These are phyloP conservation scores for Liriodendron chinense DNA, from an alignment of 164 flowering plant species.

Conservation along the genomic window DNA sequence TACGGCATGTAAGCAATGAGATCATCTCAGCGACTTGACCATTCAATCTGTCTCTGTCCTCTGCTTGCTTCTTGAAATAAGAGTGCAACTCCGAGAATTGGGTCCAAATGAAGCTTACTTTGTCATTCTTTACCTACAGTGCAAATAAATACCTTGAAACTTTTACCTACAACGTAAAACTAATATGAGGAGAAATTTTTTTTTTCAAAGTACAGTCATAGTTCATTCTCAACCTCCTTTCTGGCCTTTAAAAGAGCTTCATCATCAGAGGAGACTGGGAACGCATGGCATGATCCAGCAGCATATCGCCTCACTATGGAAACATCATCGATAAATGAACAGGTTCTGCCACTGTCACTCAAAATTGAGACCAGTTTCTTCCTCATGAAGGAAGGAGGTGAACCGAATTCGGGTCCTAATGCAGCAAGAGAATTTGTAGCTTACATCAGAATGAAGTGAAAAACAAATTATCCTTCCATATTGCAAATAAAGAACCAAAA, in stretches of 20 bases:
- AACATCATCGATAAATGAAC: constrained; percentile 77
- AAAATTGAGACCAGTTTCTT: constrained; percentile 73
- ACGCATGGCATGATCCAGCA: constrained; percentile 67
- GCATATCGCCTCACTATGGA: constrained; percentile 85
- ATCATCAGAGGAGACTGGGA: constrained; percentile 84
- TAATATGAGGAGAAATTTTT: not conserved
- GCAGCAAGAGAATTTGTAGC: constrained; percentile 1
- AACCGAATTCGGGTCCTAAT: constrained; percentile 89
- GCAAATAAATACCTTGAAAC: not conserved
- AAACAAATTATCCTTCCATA: not conserved
- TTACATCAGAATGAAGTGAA: not conserved
- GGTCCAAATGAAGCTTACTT: constrained; percentile 80
- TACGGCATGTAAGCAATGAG: constrained; percentile 73
- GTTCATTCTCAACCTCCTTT: constrained; percentile 62
- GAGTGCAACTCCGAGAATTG: constrained; percentile 88
- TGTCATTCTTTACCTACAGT: constrained; percentile 66
- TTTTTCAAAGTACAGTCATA: too few relatives aligned
- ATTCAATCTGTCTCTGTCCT: constrained; percentile 56
- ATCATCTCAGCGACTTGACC: constrained; percentile 75
- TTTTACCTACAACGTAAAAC: not conserved
- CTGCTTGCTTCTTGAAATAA: constrained; percentile 63
- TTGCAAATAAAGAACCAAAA: not conserved
- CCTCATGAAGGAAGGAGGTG: constrained; percentile 60
- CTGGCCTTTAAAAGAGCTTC: constrained; percentile 74
- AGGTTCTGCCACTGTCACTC: constrained; percentile 64